A percentile compares a stretch with the other conserved stretches of the same genome.
Evolutionary conservation across 2,329 filamentous ascomycete genomes (phyloP).

Genomic region (Penicillium corylophilum): DNA sequence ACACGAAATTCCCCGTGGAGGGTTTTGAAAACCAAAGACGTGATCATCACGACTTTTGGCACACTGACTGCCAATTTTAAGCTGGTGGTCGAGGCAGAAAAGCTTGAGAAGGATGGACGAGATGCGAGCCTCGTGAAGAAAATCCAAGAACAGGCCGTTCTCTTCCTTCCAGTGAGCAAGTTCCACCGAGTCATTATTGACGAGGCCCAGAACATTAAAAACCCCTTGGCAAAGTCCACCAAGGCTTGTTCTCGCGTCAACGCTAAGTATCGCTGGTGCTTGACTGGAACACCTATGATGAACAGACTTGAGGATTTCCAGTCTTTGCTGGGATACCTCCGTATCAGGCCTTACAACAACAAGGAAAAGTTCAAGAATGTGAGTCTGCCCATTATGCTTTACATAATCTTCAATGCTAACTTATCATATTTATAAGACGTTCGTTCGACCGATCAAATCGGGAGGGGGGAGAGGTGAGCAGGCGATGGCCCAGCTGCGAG

Average conservation of each 20-base stretch:
- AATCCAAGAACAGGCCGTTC: conserved; percentile 12
- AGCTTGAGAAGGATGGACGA: conserved; percentile 50
- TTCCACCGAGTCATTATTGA: conserved; percentile 75
- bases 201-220: conserved; percentile 81
- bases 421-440: conserved; percentile 38
- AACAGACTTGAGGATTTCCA: conserved; percentile 77
- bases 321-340: conserved; percentile 73
- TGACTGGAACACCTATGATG: conserved; percentile 87
- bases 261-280: conserved; percentile 66
- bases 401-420: not conserved
- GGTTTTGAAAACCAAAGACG: conserved; percentile 65
- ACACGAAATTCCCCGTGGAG: conserved; percentile 58
- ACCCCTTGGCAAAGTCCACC: conserved; percentile 62
- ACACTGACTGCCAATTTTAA: conserved; percentile 68
- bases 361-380: conserved; percentile 61
- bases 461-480: conserved; percentile 32
- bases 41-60: conserved; percentile 78
- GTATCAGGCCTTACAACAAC: conserved; percentile 71
- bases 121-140: conserved; percentile 21
- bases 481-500: conserved; percentile 71
- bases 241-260: conserved; percentile 60
- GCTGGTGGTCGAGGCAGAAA: conserved; percentile 54
- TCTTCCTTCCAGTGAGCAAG: conserved; percentile 59
- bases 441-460: conserved; percentile 53
- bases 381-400: conserved; percentile 23